Base-by-base conservation (phyloP, 73 alveolate genomes). In the Symbiodinium natans region DNA sequence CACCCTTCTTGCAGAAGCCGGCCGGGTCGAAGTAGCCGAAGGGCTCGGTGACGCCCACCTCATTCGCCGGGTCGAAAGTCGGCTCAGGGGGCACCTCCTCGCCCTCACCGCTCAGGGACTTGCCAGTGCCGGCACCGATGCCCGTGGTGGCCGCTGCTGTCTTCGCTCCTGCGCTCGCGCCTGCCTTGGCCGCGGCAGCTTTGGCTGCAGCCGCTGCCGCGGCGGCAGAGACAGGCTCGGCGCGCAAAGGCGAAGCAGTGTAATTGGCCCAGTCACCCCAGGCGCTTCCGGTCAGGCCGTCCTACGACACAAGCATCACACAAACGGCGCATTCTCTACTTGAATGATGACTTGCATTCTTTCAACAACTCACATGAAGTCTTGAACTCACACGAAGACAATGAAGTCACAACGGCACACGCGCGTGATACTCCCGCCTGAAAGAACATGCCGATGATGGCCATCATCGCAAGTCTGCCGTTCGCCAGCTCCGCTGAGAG, bases 41-140 rank as follows among this genome's bases (percentile, higher is more conserved):
- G 2, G 83, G 83, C 83, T 71, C 83, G 34, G 83, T 71, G 38
- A 71, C 83, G 34, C 83, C 83, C 41, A 71, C 83, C 13, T 71
- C 41, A 9, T 2, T 33, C 36, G 41, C 41, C 34, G 83, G 83
- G 31, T 71, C 83, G 83, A 71, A 71, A 3, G 36, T 33, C 19
- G 34, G 41, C 83, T 71, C 83, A 36, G 63, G 63, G 19, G 63
- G 63, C 10, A 48, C 63, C 10, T 48, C 63, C 63, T 48, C 63
- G 63, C 63, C 63, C 19, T 48, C 63, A 48, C 63, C 63, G 63
- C 63, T 48, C 63, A 48, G 63, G 17, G 63, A 48, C 63, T 48
- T 48, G 63, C 63, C 63, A 25, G 63, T 48, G 11, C 63, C 63
- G 63, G 63, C 63, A 48, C 27, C 63, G 63, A 48, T 25, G 63